phyloP scores from a whole-genome alignment of 768 basidiomycete genomes.

The Punctularia strigosozonata region DNA sequence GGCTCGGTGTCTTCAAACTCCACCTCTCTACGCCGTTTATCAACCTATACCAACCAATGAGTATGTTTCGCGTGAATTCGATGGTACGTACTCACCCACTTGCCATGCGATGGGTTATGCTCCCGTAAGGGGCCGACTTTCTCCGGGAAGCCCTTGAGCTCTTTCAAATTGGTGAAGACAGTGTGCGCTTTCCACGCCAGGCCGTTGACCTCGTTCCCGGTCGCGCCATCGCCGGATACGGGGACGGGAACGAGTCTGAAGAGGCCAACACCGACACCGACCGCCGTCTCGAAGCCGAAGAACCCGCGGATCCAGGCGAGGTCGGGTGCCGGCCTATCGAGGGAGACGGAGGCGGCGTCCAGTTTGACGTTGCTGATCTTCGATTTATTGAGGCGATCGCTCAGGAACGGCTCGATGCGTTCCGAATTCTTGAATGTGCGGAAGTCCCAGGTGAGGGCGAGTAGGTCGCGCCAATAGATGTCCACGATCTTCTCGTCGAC shows the following conservation, averaged over 20 bases:
- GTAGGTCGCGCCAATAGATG: slow-evolving; percentile 46
- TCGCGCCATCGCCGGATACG: too few relatives aligned
- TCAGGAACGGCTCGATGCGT: slow-evolving; percentile 31
- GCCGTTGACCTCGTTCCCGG: too few relatives aligned
- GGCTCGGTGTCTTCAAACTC: slow-evolving; percentile 35
- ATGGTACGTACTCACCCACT: too few relatives aligned
- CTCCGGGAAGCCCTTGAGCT: slow-evolving; percentile 33
- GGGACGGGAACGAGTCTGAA: slow-evolving; percentile 28
- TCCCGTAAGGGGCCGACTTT: slow-evolving; percentile 22
- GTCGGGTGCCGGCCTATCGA: slow-evolving; percentile 21
- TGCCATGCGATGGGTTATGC: slow-evolving; percentile 24
- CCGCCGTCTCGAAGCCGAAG: slow-evolving; percentile 32
- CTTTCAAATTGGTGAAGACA: slow-evolving; percentile 40
- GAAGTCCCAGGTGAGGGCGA: slow-evolving; percentile 55
- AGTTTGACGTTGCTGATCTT: slow-evolving; percentile 14
- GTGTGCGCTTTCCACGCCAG: slow-evolving; percentile 33
- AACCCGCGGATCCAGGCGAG: slow-evolving; percentile 30
- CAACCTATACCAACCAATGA: too few relatives aligned
- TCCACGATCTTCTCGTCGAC: slow-evolving; percentile 20
- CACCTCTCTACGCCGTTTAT: slow-evolving; percentile 21
- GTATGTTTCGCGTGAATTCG: too few relatives aligned
- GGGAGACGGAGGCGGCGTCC: slow-evolving; percentile 8
- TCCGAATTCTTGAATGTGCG: slow-evolving; percentile 38
- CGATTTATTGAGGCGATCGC: slow-evolving; percentile 26
- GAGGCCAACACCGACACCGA: slow-evolving; percentile 29